Percentiles rank a stretch among this genome's conserved stretches.
These are phyloP conservation scores for Camellia granthamiana DNA, from an alignment of 148 eudicot genomes.

Conservation along the genomic window DNA sequence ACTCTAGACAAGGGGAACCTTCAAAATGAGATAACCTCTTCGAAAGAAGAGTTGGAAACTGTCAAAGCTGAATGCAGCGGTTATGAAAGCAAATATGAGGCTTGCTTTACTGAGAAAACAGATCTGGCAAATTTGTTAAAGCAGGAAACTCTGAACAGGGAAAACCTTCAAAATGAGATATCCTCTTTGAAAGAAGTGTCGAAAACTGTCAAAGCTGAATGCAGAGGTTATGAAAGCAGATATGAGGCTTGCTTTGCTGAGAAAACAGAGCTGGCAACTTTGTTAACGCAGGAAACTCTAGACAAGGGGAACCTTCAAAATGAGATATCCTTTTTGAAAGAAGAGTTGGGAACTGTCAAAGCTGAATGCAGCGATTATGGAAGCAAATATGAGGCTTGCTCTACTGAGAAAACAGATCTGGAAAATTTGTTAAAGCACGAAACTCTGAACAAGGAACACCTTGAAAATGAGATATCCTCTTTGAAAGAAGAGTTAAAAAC, in stretches of 20 bases:
- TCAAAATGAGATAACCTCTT: conserved; percentile 34
- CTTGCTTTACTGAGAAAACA: conserved; percentile 51
- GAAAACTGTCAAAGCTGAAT: conserved; percentile 38
- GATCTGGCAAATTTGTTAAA: conserved; percentile 45
- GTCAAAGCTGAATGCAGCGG: conserved; percentile 38
- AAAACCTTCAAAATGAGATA: conserved; percentile 38
- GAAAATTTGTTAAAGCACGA: too few relatives aligned
- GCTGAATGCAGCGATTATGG: not conserved
- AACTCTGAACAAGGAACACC: too few relatives aligned
- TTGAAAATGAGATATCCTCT: too few relatives aligned
- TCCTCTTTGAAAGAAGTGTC: conserved; percentile 50
- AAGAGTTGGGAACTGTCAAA: conserved; percentile 44
- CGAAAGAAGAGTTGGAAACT: conserved; percentile 49
- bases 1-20: conserved; percentile 37
- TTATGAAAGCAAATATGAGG: conserved; percentile 50
- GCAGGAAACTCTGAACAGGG: conserved; percentile 37
- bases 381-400: too few relatives aligned
- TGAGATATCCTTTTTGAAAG: conserved; percentile 44
- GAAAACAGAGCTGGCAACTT: conserved; percentile 43
- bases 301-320: conserved; percentile 41
- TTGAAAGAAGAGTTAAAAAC: too few relatives aligned
- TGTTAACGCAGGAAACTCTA: conserved; percentile 35
- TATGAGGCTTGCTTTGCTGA: conserved; percentile 57
- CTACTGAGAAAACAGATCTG: too few relatives aligned
- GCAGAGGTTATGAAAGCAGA: conserved; percentile 41